Conservation (phyloP, 176 grass and related monocot genomes). For the Aegilops sharonensis region DNA sequence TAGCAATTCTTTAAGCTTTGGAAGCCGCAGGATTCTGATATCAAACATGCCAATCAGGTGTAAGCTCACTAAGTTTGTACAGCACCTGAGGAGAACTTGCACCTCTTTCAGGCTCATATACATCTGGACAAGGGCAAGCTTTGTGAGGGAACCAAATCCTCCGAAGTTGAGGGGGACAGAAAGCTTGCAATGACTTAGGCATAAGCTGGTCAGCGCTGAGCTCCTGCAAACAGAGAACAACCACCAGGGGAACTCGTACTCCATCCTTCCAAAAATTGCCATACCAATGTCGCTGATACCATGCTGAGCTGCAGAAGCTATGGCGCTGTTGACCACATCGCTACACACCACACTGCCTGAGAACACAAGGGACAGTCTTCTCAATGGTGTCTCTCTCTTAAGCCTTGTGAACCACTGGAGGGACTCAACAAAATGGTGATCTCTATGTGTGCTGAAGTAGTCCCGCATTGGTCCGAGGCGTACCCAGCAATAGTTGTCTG, state of each 20-base stretch:
- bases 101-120: not conserved
- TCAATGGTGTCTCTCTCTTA: not conserved
- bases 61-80: not conserved
- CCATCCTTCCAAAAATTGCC: not conserved
- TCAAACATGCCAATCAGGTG: not conserved
- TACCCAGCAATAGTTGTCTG: not conserved
- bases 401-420: not conserved
- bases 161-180: not conserved
- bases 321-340: not conserved
- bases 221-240: not conserved
- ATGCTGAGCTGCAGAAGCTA: constrained; percentile 1
- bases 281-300: not conserved
- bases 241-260: not conserved
- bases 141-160: not conserved
- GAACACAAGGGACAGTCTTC: not conserved
- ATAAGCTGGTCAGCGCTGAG: not conserved
- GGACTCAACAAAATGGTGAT: not conserved
- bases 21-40: not conserved
- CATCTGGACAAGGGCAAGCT: not conserved
- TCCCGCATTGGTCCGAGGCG: not conserved
- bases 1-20: not conserved
- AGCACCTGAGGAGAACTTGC: not conserved
- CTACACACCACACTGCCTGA: not conserved
- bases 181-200: not conserved
- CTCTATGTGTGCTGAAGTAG: not conserved